Percentiles rank a stretch among this genome's conserved stretches.
Conservation (phyloP, 306 rosid species). For the Ormosia semicastrata region DNA sequence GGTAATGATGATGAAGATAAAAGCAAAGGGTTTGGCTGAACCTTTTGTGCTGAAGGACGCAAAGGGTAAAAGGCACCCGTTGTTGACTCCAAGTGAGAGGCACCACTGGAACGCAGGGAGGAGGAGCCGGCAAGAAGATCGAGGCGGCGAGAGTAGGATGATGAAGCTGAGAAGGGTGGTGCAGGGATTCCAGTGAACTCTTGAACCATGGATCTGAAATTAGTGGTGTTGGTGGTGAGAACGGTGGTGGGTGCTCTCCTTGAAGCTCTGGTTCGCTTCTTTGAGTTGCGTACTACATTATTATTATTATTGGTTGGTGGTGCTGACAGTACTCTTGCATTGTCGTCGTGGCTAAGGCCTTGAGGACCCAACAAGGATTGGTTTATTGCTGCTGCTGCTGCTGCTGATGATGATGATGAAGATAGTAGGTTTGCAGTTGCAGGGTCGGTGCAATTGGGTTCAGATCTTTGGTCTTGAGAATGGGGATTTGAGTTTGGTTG, state of each 20-base stretch:
- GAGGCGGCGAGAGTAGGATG: slow-evolving; percentile 42
- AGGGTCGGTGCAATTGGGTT: slow-evolving; percentile 33
- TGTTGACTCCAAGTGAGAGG: slow-evolving; percentile 20
- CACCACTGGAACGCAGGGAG: slow-evolving; percentile 22
- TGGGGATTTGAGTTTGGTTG: slow-evolving; percentile 50
- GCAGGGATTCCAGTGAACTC: slow-evolving; percentile 95
- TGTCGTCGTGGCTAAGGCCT: slow-evolving; percentile 10
- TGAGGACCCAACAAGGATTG: slow-evolving; percentile 23
- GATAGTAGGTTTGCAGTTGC: background rate
- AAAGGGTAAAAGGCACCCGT: slow-evolving; percentile 41
- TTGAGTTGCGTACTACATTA: slow-evolving; percentile 46
- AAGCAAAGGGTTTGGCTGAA: slow-evolving; percentile 32
- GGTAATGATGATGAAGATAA: slow-evolving; percentile 29
- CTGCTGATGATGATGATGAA: slow-evolving; percentile 20
- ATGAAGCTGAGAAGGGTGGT: slow-evolving; percentile 66
- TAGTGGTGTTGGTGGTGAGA: slow-evolving; percentile 84
- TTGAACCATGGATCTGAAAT: slow-evolving; percentile 97
- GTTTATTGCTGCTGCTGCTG: background rate
- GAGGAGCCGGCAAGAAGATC: slow-evolving; percentile 62
- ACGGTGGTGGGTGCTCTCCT: slow-evolving; percentile 91
- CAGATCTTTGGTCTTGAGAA: slow-evolving; percentile 42
- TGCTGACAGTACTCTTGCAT: slow-evolving; percentile 2
- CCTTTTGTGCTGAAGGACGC: slow-evolving; percentile 65
- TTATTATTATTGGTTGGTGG: background rate
- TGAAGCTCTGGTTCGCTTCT: slow-evolving; percentile 87